Percentiles rank a stretch among this genome's conserved stretches.
These are phyloP conservation scores for Hymenoscyphus albidus DNA, from an alignment of 2,329 filamentous ascomycete species.

Conservation along the genomic window DNA sequence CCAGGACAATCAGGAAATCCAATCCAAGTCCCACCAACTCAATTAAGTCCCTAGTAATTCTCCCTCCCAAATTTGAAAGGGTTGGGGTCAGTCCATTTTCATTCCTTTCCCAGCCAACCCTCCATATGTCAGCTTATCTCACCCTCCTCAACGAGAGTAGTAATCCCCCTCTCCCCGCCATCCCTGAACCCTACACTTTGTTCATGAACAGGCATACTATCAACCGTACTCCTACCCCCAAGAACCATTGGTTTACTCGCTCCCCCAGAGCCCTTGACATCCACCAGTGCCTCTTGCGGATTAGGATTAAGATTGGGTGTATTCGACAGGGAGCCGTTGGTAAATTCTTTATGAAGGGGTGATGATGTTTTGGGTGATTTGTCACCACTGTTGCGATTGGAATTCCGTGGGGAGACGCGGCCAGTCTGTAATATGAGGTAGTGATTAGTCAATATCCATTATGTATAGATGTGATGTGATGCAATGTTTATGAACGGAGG, in stretches of 20 bases:
- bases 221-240: constrained; percentile 24
- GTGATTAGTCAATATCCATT: background rate
- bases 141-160: constrained; percentile 29
- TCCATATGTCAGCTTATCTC: constrained; percentile 6
- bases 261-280: constrained; percentile 13
- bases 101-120: background rate
- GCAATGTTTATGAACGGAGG: background rate
- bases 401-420: constrained; percentile 27
- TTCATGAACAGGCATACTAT: constrained; percentile 29
- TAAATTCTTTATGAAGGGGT: constrained; percentile 41
- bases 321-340: constrained; percentile 6
- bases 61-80: background rate
- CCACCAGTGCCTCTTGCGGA: background rate
- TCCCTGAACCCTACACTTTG: constrained; percentile 27
- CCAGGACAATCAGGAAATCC: too few relatives aligned
- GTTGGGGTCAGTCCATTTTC: background rate
- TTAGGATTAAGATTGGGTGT: constrained; percentile 23
- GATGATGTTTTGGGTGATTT: constrained; percentile 42
- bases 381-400: constrained; percentile 16
- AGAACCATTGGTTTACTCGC: constrained; percentile 20
- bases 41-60: background rate
- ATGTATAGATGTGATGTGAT: background rate
- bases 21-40: background rate
- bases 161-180: constrained; percentile 29
- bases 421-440: constrained; percentile 18